These are phyloP conservation scores for Lunularia cruciata DNA, from an alignment of 225 moss, liverwort and hornwort species.

Conservation along the genomic window DNA sequence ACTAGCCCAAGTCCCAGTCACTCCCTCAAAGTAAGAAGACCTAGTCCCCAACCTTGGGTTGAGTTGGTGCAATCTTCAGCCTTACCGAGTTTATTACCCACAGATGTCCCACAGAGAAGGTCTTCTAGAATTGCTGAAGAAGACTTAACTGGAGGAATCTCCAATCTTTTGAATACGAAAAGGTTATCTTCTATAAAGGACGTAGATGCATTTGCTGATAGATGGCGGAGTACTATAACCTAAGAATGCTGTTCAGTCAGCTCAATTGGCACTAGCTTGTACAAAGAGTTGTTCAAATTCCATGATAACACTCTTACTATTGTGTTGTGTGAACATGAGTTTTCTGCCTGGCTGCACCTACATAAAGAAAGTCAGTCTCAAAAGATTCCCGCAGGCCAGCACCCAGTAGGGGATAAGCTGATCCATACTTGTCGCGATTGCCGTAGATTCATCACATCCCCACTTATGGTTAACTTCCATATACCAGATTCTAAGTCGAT, in stretches of 20 bases:
- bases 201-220: conserved; percentile 33
- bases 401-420: too few relatives aligned
- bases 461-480: too few relatives aligned
- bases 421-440: too few relatives aligned
- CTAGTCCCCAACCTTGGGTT: conserved; percentile 9
- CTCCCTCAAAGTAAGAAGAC: conserved; percentile 4
- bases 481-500: too few relatives aligned
- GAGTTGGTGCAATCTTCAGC: too few relatives aligned
- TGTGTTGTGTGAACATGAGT: too few relatives aligned
- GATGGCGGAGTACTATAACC: background rate
- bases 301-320: too few relatives aligned
- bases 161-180: conserved; percentile 25
- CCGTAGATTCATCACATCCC: too few relatives aligned
- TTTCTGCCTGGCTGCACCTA: too few relatives aligned
- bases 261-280: background rate
- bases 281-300: background rate
- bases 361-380: too few relatives aligned
- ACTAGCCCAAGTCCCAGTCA: conserved; percentile 16
- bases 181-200: conserved; percentile 38
- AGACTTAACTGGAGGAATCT: conserved; percentile 45
- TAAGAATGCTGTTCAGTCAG: background rate
- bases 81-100: too few relatives aligned
- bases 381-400: too few relatives aligned
- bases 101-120: background rate
- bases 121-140: conserved; percentile 27